Percentiles rank a stretch among this genome's conserved stretches.
phyloP scores from a whole-genome alignment of 768 basidiomycete genomes.

The Suillus cothurnatus region DNA sequence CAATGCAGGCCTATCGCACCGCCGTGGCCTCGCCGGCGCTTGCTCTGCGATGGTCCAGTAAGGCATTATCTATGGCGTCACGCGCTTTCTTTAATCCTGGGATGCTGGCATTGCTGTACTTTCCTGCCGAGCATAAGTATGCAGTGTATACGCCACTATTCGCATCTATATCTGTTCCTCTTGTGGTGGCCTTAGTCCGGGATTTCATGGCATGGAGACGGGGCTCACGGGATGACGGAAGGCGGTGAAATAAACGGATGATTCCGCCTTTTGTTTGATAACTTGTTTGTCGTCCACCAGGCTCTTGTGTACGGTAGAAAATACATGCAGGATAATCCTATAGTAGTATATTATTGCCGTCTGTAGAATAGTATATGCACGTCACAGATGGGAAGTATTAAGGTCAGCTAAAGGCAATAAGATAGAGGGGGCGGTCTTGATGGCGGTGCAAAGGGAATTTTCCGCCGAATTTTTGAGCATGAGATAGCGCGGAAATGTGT shows the following conservation, averaged over 20 bases:
- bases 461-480: neutral
- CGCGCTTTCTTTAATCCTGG: slow-evolving; percentile 96
- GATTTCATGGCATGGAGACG: slow-evolving; percentile 69
- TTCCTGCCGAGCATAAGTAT: slow-evolving; percentile 97
- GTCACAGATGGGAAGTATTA: neutral
- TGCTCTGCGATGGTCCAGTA: slow-evolving; percentile 60
- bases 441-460: neutral
- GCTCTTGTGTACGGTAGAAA: neutral
- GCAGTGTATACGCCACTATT: slow-evolving; percentile 96
- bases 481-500: neutral
- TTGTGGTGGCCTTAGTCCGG: slow-evolving; percentile 71
- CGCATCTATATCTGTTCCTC: slow-evolving; percentile 84
- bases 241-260: slow-evolving; percentile 15
- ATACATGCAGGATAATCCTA: neutral
- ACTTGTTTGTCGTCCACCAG: neutral
- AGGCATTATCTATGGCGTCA: slow-evolving; percentile 67
- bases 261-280: neutral
- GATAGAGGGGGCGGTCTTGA: neutral
- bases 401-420: neutral
- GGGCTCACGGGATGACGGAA: slow-evolving; percentile 18
- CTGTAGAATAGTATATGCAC: neutral
- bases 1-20: slow-evolving; percentile 22
- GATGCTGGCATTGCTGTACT: slow-evolving; percentile 95
- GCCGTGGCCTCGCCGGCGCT: slow-evolving; percentile 21
- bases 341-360: neutral